Conservation (phyloP, 495 filamentous ascomycete species). For the Penicillium tannophilum region DNA sequence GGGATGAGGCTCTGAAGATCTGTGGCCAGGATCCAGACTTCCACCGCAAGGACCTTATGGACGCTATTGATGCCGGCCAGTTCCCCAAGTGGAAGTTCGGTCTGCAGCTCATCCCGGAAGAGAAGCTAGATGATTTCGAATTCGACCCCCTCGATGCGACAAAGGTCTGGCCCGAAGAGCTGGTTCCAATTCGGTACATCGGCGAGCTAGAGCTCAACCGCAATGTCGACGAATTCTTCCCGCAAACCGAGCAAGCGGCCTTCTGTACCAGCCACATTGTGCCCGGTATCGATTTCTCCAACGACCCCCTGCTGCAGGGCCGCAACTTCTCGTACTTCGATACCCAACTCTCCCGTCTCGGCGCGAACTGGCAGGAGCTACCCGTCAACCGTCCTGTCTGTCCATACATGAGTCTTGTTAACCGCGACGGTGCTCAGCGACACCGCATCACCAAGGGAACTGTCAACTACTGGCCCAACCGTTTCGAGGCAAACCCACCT, state of each 20-base stretch:
- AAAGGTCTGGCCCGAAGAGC: conserved; percentile 87
- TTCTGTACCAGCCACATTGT: conserved; percentile 88
- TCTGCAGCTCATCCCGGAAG: conserved; percentile 73
- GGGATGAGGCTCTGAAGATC: conserved; percentile 87
- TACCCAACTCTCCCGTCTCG: conserved; percentile 80
- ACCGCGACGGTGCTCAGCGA: conserved; percentile 39
- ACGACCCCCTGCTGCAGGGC: conserved; percentile 81
- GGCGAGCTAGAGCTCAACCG: conserved; percentile 82
- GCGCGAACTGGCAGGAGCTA: conserved; percentile 82
- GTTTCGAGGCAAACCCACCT: conserved; percentile 65
- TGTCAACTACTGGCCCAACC: conserved; percentile 91
- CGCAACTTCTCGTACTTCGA: conserved; percentile 89
- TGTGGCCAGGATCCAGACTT: conserved; percentile 84
- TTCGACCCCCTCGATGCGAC: conserved; percentile 93
- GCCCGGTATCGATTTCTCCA: conserved; percentile 83
- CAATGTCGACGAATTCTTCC: conserved; percentile 84
- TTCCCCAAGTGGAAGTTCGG: conserved; percentile 84
- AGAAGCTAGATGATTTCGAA: conserved; percentile 76
- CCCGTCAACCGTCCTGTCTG: conserved; percentile 81
- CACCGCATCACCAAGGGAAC: conserved; percentile 65
- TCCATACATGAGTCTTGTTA: conserved; percentile 59
- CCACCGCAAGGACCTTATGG: conserved; percentile 79
- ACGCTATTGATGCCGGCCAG: conserved; percentile 70
- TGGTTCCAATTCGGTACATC: conserved; percentile 77
- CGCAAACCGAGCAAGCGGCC: conserved; percentile 77